A percentile compares a stretch with the other conserved stretches of the same genome.
Evolutionary conservation across 2,329 filamentous ascomycete genomes (phyloP).

Genomic region (Hypoxylon rubiginosum): DNA sequence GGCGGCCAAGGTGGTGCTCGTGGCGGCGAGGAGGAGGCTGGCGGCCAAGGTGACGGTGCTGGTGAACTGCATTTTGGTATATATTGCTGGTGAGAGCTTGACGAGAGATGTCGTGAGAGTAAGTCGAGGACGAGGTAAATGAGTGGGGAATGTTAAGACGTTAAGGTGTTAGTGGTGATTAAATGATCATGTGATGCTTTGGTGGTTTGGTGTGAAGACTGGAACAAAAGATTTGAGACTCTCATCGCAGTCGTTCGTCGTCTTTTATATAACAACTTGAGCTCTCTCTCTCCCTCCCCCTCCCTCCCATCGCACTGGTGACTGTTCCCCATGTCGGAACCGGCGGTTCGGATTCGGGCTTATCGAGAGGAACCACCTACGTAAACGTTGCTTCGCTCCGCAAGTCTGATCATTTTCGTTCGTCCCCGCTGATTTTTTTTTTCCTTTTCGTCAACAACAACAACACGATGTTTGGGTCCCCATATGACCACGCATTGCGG

Average conservation of each 20-base stretch:
- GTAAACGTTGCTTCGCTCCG: neutral
- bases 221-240: conserved; percentile 11
- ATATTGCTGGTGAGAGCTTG: neutral
- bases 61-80: conserved; percentile 51
- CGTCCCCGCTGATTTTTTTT: neutral
- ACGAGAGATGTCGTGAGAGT: neutral
- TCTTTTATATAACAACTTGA: conserved; percentile 35
- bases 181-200: conserved; percentile 5
- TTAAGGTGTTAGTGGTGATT: conserved; percentile 6
- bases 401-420: conserved; percentile 3
- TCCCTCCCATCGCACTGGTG: conserved; percentile 4
- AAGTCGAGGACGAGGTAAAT: conserved; percentile 1
- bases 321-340: conserved; percentile 11
- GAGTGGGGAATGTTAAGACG: too few relatives aligned
- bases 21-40: conserved; percentile 36
- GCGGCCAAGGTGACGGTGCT: conserved; percentile 33
- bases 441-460: too few relatives aligned
- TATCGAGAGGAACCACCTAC: neutral
- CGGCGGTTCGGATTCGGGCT: conserved; percentile 1
- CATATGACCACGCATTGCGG: conserved; percentile 25
- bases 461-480: conserved; percentile 34
- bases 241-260: conserved; percentile 7
- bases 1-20: conserved; percentile 42
- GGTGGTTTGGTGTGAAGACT: conserved; percentile 12
- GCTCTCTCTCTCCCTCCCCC: conserved; percentile 6